Evolutionary conservation across 345 rosid species (phyloP).

Genomic region (Jatropha curcas): DNA sequence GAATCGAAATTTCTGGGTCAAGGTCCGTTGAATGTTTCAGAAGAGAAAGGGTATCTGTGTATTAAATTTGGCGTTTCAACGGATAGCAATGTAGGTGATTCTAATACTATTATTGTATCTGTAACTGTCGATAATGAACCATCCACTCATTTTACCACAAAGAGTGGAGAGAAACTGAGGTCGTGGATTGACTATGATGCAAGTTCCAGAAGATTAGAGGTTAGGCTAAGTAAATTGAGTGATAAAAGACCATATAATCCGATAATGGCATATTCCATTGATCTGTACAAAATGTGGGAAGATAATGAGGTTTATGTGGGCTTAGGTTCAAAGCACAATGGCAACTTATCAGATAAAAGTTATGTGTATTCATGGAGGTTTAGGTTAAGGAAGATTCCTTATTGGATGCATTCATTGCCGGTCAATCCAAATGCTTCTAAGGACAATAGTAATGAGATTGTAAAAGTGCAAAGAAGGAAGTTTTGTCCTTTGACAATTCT

Average conservation of each 20-base stretch:
- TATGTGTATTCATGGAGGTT: slow-evolving; percentile 53
- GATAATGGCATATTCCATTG: slow-evolving; percentile 29
- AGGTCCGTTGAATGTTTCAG: slow-evolving; percentile 27
- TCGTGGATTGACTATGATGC: slow-evolving; percentile 62
- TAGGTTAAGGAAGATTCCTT: slow-evolving; percentile 32
- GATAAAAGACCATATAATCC: slow-evolving; percentile 45
- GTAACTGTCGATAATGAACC: slow-evolving; percentile 34
- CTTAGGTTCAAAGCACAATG: slow-evolving; percentile 36
- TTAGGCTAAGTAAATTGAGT: slow-evolving; percentile 43
- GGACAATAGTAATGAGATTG: slow-evolving; percentile 11
- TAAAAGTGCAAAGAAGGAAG: slow-evolving; percentile 17
- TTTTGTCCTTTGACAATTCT: slow-evolving; percentile 41
- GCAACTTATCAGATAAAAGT: slow-evolving; percentile 25
- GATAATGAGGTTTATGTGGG: slow-evolving; percentile 41
- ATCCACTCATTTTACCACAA: slow-evolving; percentile 26
- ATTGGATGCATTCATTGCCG: slow-evolving; percentile 54
- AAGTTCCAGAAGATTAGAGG: slow-evolving; percentile 43
- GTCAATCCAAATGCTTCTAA: slow-evolving; percentile 31
- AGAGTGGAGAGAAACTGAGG: slow-evolving; percentile 43
- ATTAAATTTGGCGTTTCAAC: slow-evolving; percentile 43
- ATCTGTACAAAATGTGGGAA: slow-evolving; percentile 45
- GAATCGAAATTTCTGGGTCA: slow-evolving; percentile 32
- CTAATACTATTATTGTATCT: slow-evolving; percentile 36
- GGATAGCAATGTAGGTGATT: slow-evolving; percentile 35
- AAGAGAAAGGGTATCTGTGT: slow-evolving; percentile 35